These are phyloP conservation scores for Microsporum canis DNA, from an alignment of 2,329 filamentous ascomycete species.

Conservation along the genomic window DNA sequence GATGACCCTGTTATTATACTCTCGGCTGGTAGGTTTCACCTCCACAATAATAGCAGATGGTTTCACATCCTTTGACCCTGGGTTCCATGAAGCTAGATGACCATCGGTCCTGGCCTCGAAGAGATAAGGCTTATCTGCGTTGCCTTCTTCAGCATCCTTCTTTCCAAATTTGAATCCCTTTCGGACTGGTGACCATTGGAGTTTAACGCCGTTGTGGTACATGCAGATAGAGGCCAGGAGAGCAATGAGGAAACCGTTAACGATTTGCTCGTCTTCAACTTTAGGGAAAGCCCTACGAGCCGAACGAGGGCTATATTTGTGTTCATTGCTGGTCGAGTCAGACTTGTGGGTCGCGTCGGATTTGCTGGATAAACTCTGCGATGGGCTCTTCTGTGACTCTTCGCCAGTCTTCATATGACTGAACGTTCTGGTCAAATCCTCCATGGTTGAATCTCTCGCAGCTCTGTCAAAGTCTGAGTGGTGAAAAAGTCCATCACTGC, in stretches of 20 bases:
- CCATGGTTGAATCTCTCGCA: background rate
- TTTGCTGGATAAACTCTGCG: background rate
- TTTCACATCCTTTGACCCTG: background rate
- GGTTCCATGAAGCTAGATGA: background rate
- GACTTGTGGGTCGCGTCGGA: too few species aligned
- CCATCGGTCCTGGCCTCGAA: slow-evolving; percentile 3
- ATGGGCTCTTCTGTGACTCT: background rate
- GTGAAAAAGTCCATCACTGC: too few species aligned
- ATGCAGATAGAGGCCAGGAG: background rate
- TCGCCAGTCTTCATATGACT: background rate
- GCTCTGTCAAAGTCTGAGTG: background rate
- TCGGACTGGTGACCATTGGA: background rate
- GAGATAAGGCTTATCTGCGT: background rate
- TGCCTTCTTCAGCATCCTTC: background rate
- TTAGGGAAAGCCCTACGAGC: background rate
- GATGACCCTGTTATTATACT: background rate
- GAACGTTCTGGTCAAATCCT: background rate
- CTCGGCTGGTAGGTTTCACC: background rate
- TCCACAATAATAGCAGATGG: background rate
- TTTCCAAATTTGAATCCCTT: slow-evolving; percentile 2
- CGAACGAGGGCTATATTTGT: background rate
- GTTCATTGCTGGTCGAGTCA: background rate
- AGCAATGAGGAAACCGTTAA: background rate
- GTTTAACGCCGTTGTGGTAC: background rate
- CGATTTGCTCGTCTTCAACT: slow-evolving; percentile 4